Evolutionary conservation across 441 rosid genomes (phyloP).

Genomic region (Viola pubescens): DNA sequence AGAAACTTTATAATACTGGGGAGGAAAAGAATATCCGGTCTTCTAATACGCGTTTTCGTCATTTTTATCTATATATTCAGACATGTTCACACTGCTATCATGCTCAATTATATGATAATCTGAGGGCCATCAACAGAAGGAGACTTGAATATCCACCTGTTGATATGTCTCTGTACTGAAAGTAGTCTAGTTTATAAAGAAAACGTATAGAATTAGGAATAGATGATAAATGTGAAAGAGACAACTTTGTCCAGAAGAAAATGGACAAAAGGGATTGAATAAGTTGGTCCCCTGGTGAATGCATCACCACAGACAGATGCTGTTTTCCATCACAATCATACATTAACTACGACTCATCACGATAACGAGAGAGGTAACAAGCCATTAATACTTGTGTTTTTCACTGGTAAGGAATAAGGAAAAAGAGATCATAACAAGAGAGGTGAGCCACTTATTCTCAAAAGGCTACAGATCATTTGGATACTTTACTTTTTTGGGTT

Average conservation of each 20-base stretch:
- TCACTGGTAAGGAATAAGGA: neutral
- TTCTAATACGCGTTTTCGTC: too few species aligned
- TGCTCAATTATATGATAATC: too few species aligned
- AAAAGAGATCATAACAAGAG: neutral
- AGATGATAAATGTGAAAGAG: neutral
- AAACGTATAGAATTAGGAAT: neutral
- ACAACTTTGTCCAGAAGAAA: neutral
- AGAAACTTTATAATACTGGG: too few species aligned
- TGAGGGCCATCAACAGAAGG: too few species aligned
- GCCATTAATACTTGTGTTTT: neutral
- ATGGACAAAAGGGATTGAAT: neutral
- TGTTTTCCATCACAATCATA: slow-evolving; percentile 5
- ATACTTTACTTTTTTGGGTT: too few species aligned
- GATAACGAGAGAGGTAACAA: neutral
- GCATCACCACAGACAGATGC: neutral
- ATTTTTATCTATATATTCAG: too few species aligned
- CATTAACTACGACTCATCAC: neutral
- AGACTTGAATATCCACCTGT: neutral
- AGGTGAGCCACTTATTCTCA: too few species aligned
- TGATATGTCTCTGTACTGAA: neutral
- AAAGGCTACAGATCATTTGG: too few species aligned
- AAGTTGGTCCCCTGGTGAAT: neutral
- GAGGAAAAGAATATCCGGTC: too few species aligned
- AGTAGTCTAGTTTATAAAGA: slow-evolving; percentile 1
- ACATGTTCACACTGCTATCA: too few species aligned